Evolutionary conservation across 371 early-diverging fungal species (phyloP), one percentile per base, ranked within the genome.

Genomic region (Apophysomyces ossiformis): DNA sequence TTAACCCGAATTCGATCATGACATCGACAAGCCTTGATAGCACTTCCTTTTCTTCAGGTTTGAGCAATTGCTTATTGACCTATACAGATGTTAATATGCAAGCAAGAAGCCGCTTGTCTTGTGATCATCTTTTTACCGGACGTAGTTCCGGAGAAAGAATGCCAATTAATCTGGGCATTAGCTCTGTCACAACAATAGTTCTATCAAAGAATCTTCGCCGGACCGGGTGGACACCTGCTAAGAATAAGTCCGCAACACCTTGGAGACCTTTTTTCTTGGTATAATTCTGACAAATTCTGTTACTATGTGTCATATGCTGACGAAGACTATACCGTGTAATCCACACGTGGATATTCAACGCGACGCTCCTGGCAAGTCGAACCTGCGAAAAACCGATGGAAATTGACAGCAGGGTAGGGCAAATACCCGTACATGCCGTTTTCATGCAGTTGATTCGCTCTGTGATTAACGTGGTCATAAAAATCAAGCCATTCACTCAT

Each of bases 301-400:
- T 21, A 21, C 26, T 21, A 5, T n/a, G 4, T 5, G 9, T 16
- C 11, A 18, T 47, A 7, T n/a, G 16, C 7, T n/a, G 21, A 21
- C n/a, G 5, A 50, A 15, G 4, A 13, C 37, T 66, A 58, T 66
- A 90, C 89, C 71, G 93, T 92, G 74, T 90, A 92, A 32, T 93
- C 93, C 15, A 82, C 74, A 61, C 86, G 84, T 21, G 99, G 97
- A 71, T 89, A 98, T 69, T 89, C 89, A n/a, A 96, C 82, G 47
- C 82, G 76, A 47, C 82, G 81, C 26, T 82, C 82, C 60, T 87
- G 88, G 8, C 78, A 69, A 5, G 85, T 71, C 7, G 90, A 82
- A 4, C 89, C 88, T 4, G 95, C 91, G 77, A 95, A 96, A 13
- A 92, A 89, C 4, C 88, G 85, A 73, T 97, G 92, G 67, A 96